phyloP scores from a whole-genome alignment of 139 green algal species.

The Volvox africanus region DNA sequence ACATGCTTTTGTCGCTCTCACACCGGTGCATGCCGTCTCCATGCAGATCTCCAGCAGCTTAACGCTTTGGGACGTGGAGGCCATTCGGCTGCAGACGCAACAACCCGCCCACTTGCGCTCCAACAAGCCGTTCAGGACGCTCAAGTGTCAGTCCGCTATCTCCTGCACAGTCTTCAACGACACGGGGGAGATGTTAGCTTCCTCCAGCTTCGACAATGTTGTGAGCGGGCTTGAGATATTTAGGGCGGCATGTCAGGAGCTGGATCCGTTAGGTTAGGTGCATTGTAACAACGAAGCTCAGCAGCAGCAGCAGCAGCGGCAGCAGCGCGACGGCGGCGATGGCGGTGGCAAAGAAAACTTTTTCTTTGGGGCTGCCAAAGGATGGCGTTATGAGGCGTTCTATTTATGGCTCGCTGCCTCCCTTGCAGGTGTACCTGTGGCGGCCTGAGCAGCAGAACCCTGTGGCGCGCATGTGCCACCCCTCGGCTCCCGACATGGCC shows the following conservation, averaged over 20 bases:
- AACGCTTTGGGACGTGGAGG: slow-evolving; percentile 42
- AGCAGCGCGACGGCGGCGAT: no score
- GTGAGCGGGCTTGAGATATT: not conserved
- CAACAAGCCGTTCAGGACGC: slow-evolving; percentile 8
- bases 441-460: slow-evolving; percentile 27
- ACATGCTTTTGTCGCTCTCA: not conserved
- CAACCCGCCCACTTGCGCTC: not conserved
- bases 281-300: no score
- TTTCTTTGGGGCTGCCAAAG: no score
- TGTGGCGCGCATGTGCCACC: slow-evolving; percentile 27
- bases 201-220: slow-evolving; percentile 21
- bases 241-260: no score
- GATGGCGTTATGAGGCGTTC: no score
- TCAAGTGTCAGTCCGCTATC: slow-evolving; percentile 42
- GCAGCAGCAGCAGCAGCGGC: no score
- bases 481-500: slow-evolving; percentile 27
- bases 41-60: slow-evolving; percentile 32
- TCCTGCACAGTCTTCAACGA: slow-evolving; percentile 1
- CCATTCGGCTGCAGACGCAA: slow-evolving; percentile 20
- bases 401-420: not conserved
- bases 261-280: no score
- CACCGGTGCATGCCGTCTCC: not conserved
- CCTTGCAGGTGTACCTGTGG: slow-evolving; percentile 27
- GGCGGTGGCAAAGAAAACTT: no score
- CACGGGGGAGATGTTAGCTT: slow-evolving; percentile 14